Evolutionary conservation across 2,329 filamentous ascomycete genomes (phyloP).

Genomic region (Pyricularia sp.): DNA sequence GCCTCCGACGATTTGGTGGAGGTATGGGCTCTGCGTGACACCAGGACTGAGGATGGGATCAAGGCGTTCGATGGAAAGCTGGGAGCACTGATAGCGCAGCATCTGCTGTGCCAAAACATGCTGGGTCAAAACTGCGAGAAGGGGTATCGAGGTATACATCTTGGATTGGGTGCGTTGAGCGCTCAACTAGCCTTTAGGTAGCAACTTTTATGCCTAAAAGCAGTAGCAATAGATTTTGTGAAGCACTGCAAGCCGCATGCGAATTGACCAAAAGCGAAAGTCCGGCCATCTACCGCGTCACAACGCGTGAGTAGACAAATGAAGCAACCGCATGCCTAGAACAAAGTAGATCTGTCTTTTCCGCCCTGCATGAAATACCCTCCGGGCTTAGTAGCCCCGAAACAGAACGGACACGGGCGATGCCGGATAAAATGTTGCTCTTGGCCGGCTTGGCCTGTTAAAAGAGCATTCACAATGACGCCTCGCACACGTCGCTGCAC

Average conservation of each 20-base stretch:
- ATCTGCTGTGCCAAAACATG: slow-evolving; percentile 10
- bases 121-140: background rate
- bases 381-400: background rate
- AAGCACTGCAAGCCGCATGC: background rate
- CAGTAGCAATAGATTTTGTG: background rate
- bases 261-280: background rate
- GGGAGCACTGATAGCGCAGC: slow-evolving; percentile 15
- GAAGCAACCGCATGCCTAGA: background rate
- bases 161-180: background rate
- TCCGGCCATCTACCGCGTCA: background rate
- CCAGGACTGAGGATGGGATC: slow-evolving; percentile 25
- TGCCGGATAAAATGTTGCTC: background rate
- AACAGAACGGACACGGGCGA: background rate
- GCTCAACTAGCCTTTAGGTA: background rate
- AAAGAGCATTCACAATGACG: background rate
- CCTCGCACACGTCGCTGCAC: background rate
- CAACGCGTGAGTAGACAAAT: background rate
- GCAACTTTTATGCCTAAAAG: too few species aligned
- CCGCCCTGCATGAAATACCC: background rate
- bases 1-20: slow-evolving; percentile 30
- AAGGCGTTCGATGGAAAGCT: slow-evolving; percentile 15
- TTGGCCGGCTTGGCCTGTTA: background rate
- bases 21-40: slow-evolving; percentile 22
- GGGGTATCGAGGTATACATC: background rate
- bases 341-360: background rate